Base-by-base conservation (phyloP, 805 yeast species). In the Candida awuae region DNA sequence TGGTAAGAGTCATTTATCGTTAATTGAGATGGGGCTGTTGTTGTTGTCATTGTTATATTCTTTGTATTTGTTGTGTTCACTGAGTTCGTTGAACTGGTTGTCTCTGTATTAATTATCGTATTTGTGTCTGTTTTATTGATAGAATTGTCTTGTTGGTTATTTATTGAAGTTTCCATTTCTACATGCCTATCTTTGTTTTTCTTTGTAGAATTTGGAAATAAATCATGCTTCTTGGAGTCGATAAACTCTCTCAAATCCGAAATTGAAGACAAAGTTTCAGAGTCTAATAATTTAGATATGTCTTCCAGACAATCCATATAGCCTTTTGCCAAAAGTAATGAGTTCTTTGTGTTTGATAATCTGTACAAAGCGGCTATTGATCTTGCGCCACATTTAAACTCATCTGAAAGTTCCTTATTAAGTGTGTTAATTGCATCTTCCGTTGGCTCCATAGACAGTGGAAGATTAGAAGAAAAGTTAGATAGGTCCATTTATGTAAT, bases 371-470 rank as follows among this genome's bases (percentile, higher is more conserved):
- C 71, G 13, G 87, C 80, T 20, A 80, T 83, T 6, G 83, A 70
- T 39, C 78, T 71, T 20, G 87, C 87, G 6, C 87, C 87, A 39
- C 67, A 68, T 55, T 76, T 79, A 60, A 80, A 81, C 52, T 79
- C 81, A n/a, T 63, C 58, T 0, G 77, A 68, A 21, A 81, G 63
- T 33, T 80, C 81, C 31, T 58, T 61, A 43, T 68, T 72, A 33
- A 78, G 59, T 21, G 68, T 71, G 20, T 60, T 56, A 1, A 75
- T 55, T n/a, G 75, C 60, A 8, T 65, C 65, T 26, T 70, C 71
- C 30, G 63, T 66, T 9, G 73, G 62, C 3, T 76, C 71, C 26
- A 54, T 61, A 0, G 79, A 66, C 3, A 72, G 64, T 1, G 84
- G 85, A 16, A 79, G 59, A 36, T 68, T 65, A 8, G 66, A 60